Percentiles rank a stretch among this genome's conserved stretches.
These are phyloP conservation scores for Candida yuanshanica DNA, from an alignment of 805 yeast species.

Conservation along the genomic window DNA sequence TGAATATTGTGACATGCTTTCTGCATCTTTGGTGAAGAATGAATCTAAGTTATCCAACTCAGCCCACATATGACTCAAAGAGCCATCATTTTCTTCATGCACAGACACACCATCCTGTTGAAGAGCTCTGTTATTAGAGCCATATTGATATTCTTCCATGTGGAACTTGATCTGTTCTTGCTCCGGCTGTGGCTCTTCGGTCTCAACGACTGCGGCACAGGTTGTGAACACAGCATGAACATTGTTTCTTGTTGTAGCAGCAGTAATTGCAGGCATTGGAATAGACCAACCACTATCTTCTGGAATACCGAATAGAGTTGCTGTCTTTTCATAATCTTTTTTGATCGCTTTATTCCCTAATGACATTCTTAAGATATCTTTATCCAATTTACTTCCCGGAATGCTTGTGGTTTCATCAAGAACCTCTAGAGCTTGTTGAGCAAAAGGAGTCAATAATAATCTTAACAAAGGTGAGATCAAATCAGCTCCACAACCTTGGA, in stretches of 20 bases:
- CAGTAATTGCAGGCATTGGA: constrained; percentile 89
- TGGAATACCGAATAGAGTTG: constrained; percentile 91
- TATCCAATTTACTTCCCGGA: constrained; percentile 88
- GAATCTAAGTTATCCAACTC: constrained; percentile 85
- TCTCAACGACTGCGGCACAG: constrained; percentile 42
- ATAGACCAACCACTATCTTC: constrained; percentile 96
- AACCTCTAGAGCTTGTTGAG: constrained; percentile 84
- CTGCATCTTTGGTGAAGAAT: constrained; percentile 67
- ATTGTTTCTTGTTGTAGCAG: constrained; percentile 83
- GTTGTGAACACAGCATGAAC: constrained; percentile 94
- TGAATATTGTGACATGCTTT: constrained; percentile 20
- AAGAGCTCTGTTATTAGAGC: constrained; percentile 2
- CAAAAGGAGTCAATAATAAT: constrained; percentile 74
- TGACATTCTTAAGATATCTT: constrained; percentile 87
- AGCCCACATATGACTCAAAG: constrained; percentile 87
- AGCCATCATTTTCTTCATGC: constrained; percentile 62
- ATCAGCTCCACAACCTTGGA: constrained; percentile 91
- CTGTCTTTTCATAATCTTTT: constrained; percentile 78
- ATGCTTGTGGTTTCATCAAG: constrained; percentile 78
- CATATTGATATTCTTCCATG: constrained; percentile 51
- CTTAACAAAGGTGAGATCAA: constrained; percentile 85
- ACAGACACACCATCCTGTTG: constrained; percentile 40
- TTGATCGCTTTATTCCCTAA: constrained; percentile 75
- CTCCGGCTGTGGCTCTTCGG: constrained; percentile 26
- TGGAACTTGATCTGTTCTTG: constrained; percentile 42